These are phyloP conservation scores for Blastocystis sp. DNA, from an alignment of 352 stramenopile genomes.

Conservation along the genomic window DNA sequence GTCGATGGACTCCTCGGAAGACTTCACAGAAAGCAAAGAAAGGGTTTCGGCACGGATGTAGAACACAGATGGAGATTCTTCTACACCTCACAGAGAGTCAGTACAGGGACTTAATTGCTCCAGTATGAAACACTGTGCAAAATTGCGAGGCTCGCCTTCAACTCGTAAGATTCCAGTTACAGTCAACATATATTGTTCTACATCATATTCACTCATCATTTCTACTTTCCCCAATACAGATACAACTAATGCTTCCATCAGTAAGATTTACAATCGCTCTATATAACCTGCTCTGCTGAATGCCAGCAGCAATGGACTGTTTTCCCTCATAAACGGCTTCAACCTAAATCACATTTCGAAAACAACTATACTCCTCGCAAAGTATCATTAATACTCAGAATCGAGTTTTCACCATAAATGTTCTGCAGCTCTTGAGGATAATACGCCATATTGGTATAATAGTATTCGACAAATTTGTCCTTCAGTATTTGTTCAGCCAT, in stretches of 20 bases:
- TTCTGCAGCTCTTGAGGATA: neutral
- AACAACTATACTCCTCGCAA: neutral
- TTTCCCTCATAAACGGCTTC: neutral
- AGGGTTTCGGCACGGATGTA: neutral
- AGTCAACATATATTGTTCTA: neutral
- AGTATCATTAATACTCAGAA: neutral
- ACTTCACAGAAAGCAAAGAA: neutral
- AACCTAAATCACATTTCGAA: neutral
- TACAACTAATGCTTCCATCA: neutral
- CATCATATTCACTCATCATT: neutral
- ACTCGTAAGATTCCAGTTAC: neutral
- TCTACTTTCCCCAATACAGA: neutral
- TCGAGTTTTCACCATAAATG: constrained; percentile 8
- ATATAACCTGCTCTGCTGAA: neutral
- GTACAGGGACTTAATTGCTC: neutral
- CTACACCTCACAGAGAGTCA: neutral
- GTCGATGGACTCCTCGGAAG: neutral
- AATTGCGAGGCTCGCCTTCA: neutral
- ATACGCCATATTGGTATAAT: neutral
- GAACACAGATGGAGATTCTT: neutral
- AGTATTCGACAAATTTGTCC: neutral
- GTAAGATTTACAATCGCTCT: neutral
- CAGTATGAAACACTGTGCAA: neutral
- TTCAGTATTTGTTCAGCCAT: constrained; percentile 8
- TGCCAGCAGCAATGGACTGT: neutral